Evolutionary conservation across 345 rosid genomes (phyloP).

Genomic region (Eucalyptus victrix): DNA sequence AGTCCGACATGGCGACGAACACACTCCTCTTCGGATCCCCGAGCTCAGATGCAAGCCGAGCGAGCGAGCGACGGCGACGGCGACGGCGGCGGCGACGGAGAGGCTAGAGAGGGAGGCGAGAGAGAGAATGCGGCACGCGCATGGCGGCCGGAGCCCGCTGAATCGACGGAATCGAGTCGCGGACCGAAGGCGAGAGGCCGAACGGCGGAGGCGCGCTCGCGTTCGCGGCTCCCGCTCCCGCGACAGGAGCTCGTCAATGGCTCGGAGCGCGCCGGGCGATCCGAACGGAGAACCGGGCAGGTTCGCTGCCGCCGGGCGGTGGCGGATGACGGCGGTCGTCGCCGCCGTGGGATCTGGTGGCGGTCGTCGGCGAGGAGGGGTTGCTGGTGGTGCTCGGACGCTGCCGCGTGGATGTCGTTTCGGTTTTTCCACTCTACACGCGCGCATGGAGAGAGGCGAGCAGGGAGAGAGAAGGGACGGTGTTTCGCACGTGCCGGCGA

Average conservation of each 20-base stretch:
- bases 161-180: neutral
- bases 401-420: neutral
- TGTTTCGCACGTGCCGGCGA: neutral
- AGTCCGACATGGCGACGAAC: slow-evolving; percentile 49
- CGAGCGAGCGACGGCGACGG: neutral
- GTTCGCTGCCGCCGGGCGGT: neutral
- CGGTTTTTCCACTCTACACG: neutral
- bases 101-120: neutral
- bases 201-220: neutral
- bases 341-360: neutral
- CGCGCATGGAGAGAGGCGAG: neutral
- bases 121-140: neutral
- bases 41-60: neutral
- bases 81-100: neutral
- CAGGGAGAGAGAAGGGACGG: neutral
- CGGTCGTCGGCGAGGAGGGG: neutral
- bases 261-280: neutral
- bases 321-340: neutral
- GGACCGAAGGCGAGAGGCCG: neutral
- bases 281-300: neutral
- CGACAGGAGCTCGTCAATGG: neutral
- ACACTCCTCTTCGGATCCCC: neutral
- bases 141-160: neutral
- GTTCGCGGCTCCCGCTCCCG: neutral
- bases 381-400: neutral